Base-by-base conservation (phyloP, 2,329 filamentous ascomycete genomes). In the Sclerotinia trifoliorum region DNA sequence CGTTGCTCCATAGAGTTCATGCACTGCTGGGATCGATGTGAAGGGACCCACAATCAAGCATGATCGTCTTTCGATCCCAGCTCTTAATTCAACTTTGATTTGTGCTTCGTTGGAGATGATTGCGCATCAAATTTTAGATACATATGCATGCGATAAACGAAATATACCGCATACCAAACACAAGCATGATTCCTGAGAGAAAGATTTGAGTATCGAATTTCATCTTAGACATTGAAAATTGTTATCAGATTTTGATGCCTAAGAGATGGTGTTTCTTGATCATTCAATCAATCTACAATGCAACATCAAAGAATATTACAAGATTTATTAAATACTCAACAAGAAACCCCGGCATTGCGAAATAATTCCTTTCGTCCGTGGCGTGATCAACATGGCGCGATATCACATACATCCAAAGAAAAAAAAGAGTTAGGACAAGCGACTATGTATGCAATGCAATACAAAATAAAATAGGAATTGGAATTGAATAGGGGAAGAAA, bases 21-120 rank as follows among this genome's bases (percentile, higher is more conserved):
- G 52, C 52, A 55, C 32, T 55, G 52, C 35, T 32, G 52, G 52
- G 52, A 21, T 32, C 29, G 29, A n/a, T 55, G 19, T 13, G 19
- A 55, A 55, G 11, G 29, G 52, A 21, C 29, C 32, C 52, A 29
- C 52, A n/a, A n/a, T 15, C 10, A 32, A 55, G 52, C 52, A 55
- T 35, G 52, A 55, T 55, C 52, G 52, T 55, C 52, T 55, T n/a
- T 55, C n/a, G 52, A 29, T 32, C 52, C 52, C 52, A 55, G 52
- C 52, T 55, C 52, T 35, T 17, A 35, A 55, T 55, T 29, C 10
- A 19, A n/a, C 32, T 55, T 35, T 19, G 52, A 29, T 29, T n/a
- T 29, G 52, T 55, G 52, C 29, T 32, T 55, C 32, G n/a, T 19
- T 35, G 29, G 52, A 35, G 52, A 7, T 55, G 52, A 35, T 11